Evolutionary conservation across 2,329 filamentous ascomycete species (phyloP).

Genomic region (Thelonectria rubi): DNA sequence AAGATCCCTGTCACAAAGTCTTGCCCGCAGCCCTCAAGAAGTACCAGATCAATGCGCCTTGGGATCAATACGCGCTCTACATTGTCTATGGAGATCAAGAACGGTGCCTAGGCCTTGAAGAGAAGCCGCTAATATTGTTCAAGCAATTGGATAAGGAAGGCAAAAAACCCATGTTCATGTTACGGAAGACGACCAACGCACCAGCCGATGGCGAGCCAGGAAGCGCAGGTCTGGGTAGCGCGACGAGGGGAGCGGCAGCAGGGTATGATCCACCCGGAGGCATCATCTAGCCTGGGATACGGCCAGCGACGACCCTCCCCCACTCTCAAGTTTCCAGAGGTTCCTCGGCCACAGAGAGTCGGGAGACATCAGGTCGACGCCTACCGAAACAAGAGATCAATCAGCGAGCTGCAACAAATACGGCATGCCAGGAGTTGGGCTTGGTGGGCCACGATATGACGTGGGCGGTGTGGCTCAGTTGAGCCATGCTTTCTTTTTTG

Average conservation of each 20-base stretch:
- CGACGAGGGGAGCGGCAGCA: conserved; percentile 54
- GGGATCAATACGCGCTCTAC: conserved; percentile 96
- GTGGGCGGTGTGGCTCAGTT: conserved; percentile 28
- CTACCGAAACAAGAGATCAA: conserved; percentile 34
- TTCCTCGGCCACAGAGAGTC: conserved; percentile 12
- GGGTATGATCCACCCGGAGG: conserved; percentile 68
- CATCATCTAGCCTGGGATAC: conserved; percentile 58
- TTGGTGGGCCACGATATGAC: conserved; percentile 27
- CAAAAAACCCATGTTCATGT: conserved; percentile 99
- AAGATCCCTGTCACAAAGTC: conserved; percentile 97
- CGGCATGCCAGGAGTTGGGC: conserved; percentile 32
- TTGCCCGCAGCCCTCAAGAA: conserved; percentile 94
- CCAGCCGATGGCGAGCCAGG: conserved; percentile 62
- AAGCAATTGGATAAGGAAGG: conserved; percentile 98
- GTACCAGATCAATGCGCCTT: conserved; percentile 98
- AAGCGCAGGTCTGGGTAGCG: conserved; percentile 61
- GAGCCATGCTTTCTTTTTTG: conserved; percentile 25
- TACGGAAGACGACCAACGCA: conserved; percentile 72
- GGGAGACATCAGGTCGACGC: conserved; percentile 25
- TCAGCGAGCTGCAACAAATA: conserved; percentile 18
- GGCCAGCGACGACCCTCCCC: conserved; percentile 13
- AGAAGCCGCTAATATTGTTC: conserved; percentile 94
- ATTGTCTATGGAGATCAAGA: conserved; percentile 99
- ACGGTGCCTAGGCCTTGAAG: conserved; percentile 87
- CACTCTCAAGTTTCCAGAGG: conserved; percentile 8